Evolutionary conservation across 192 early-diverging fungal species (phyloP), one percentile per base, ranked within the genome.

Genomic region (Phlyctochytrium planicorne): DNA sequence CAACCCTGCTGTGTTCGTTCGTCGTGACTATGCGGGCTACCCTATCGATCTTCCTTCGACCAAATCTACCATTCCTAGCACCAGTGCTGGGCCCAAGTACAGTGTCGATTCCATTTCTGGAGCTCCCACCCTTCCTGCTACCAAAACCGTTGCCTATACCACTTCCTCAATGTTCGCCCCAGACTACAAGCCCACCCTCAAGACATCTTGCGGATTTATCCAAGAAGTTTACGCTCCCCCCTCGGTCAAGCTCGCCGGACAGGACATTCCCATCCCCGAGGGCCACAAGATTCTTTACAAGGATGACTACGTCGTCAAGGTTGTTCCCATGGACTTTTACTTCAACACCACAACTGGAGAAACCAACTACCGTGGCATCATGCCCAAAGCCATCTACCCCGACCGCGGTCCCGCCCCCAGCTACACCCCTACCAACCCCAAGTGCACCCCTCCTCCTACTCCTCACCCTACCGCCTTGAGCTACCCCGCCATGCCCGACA

Each of bases 371-470:
- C n/a, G n/a, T n/a, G 40, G 20, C 40, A 20, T 47, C 40, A 6
- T 6, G 6, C 40, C 40, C 40, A 20, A 14, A 6, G 40, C 40
- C 40, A 47, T 47, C 40, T 47, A 47, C 40, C 40, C 40, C 40
- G 20, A 47, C 6, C 40, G 40, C 40, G n/a, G n/a, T n/a, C 10
- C 6, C 10, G 20, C 20, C 40, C 40, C 6, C 6, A 14, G 20
- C 40, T 47, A 47, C 40, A 47, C 40, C 40, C 40, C 40, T 6
- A 47, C 40, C 40, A 47, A 47, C 40, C 40, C 40, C 40, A 47
- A 47, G 20, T 47, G 40, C 40, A 47, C 40, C 40, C 40, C 40
- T 47, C 40, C 40, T 20, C 40, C 40, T 6, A 47, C 40, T 20
- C 40, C 40, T 6, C 40, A 47, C 40, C 40, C 40, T 6, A 47